These are phyloP conservation scores for Hortaea sp. DNA, from an alignment of 2,329 filamentous ascomycete genomes.

Conservation along the genomic window DNA sequence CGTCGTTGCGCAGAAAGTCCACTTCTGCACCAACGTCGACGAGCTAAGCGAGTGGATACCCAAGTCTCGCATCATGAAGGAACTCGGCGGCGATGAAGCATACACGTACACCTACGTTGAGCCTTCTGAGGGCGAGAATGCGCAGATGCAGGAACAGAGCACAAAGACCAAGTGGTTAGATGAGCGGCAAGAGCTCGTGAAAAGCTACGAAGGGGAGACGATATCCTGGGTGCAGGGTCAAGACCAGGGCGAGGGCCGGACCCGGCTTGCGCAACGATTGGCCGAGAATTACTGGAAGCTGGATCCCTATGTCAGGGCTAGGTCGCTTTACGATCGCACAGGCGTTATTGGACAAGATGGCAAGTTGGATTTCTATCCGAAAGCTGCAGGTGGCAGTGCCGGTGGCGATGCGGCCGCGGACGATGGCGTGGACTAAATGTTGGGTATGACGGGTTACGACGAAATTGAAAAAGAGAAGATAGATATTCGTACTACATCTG, in stretches of 20 bases:
- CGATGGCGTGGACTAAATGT: no score
- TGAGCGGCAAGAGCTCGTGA: conserved; percentile 55
- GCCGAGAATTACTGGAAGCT: conserved; percentile 75
- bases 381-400: neutral
- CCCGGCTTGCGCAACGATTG: conserved; percentile 53
- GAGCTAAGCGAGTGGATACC: conserved; percentile 73
- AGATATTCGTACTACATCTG: no score
- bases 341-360: conserved; percentile 62
- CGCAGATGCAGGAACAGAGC: conserved; percentile 40
- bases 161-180: conserved; percentile 45
- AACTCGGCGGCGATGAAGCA: conserved; percentile 76
- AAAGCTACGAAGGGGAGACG: conserved; percentile 65
- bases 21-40: conserved; percentile 75
- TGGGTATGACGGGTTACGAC: no score
- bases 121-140: conserved; percentile 66
- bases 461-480: no score
- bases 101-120: conserved; percentile 79
- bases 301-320: conserved; percentile 76
- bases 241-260: conserved; percentile 37
- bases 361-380: conserved; percentile 59
- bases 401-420: neutral
- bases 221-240: conserved; percentile 60
- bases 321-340: conserved; percentile 73
- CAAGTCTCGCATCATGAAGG: conserved; percentile 60
- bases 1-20: conserved; percentile 85